Evolutionary conservation across 2,329 filamentous ascomycete species (phyloP).

Genomic region (Aspergillus aculeatus): DNA sequence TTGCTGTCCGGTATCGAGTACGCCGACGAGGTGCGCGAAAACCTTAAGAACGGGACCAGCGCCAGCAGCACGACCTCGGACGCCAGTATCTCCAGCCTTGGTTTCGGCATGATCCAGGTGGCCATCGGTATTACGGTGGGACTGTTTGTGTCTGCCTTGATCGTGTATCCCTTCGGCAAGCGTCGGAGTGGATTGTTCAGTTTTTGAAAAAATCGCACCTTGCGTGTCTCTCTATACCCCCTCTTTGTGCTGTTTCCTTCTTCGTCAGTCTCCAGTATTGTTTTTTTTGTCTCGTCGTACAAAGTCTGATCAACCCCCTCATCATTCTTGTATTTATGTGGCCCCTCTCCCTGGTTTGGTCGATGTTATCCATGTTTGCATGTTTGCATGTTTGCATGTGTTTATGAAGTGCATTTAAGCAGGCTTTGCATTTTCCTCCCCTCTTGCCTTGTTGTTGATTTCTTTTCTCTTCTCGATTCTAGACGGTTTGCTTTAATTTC

Average conservation of each 20-base stretch:
- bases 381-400: not conserved
- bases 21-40: conserved; percentile 52
- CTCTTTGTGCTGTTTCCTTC: too few species aligned
- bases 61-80: conserved; percentile 15
- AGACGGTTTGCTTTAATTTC: not conserved
- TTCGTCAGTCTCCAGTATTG: too few species aligned
- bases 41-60: conserved; percentile 12
- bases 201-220: conserved; percentile 21
- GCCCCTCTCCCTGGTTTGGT: not conserved
- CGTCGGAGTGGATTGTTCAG: conserved; percentile 42
- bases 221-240: too few species aligned
- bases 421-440: not conserved
- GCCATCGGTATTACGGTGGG: conserved; percentile 43
- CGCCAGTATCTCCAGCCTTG: conserved; percentile 32
- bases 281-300: too few species aligned
- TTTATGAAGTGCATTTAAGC: not conserved
- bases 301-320: too few species aligned
- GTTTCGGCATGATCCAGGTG: conserved; percentile 43
- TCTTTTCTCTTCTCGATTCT: not conserved
- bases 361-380: not conserved
- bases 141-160: conserved; percentile 39
- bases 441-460: not conserved
- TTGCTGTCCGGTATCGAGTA: conserved; percentile 55
- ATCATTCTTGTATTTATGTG: not conserved
- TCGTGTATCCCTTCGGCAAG: conserved; percentile 43